phyloP scores from a whole-genome alignment of 2,329 filamentous ascomycete species.

The Tolypocladium paradoxum region DNA sequence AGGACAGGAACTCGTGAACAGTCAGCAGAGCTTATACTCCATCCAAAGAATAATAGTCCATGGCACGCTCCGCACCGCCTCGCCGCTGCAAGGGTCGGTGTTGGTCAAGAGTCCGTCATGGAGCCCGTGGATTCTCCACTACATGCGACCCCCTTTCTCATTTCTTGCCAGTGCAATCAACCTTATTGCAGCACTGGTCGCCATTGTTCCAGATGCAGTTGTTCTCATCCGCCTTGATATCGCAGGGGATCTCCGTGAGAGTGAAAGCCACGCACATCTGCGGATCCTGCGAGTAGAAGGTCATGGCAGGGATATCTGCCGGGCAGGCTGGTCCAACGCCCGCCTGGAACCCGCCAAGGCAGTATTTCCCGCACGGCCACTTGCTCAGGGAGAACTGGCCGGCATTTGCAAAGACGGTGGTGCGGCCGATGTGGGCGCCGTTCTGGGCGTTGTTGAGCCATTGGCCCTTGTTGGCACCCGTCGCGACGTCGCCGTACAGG shows the following conservation, averaged over 20 bases:
- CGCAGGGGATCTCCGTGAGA: slow-evolving; percentile 9
- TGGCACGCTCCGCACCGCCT: too few species aligned
- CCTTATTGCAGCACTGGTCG: slow-evolving; percentile 6
- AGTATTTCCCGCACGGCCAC: slow-evolving; percentile 11
- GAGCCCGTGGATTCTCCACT: background rate
- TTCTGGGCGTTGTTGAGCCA: slow-evolving; percentile 8
- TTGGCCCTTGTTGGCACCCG: slow-evolving; percentile 5
- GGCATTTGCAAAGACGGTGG: slow-evolving; percentile 3
- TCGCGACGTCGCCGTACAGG: slow-evolving; percentile 6
- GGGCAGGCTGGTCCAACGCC: slow-evolving; percentile 9
- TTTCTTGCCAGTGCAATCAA: slow-evolving; percentile 2
- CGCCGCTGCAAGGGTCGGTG: too few species aligned
- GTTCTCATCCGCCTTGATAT: slow-evolving; percentile 6
- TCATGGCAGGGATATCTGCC: slow-evolving; percentile 6
- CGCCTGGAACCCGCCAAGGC: slow-evolving; percentile 6
- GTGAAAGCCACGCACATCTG: slow-evolving; percentile 7
- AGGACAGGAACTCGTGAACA: too few species aligned
- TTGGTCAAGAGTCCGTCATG: too few species aligned
- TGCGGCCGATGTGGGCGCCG: slow-evolving; percentile 6
- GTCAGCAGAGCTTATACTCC: too few species aligned
- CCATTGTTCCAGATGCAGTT: slow-evolving; percentile 9
- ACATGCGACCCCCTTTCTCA: background rate
- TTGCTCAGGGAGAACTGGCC: slow-evolving; percentile 10
- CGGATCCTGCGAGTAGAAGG: slow-evolving; percentile 7
- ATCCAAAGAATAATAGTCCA: too few species aligned